Conservation (phyloP, 768 basidiomycete species). For the Hygrophoropsis aurantiaca region DNA sequence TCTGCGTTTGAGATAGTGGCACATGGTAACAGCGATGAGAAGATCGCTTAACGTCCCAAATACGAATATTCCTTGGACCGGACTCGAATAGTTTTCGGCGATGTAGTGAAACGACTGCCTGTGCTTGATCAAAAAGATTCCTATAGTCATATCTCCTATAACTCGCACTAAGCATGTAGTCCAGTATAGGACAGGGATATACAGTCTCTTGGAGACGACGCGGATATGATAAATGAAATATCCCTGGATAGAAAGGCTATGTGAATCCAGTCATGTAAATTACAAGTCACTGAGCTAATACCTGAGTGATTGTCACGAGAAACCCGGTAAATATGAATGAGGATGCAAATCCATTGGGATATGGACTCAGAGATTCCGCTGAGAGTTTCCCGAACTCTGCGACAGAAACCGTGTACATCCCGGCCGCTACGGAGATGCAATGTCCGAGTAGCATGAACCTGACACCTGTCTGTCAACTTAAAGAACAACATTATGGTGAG, state of each 20-base stretch:
- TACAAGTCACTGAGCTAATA: slow-evolving; percentile 3
- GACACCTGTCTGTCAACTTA: no score
- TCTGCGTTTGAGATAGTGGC: slow-evolving; percentile 14
- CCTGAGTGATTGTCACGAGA: slow-evolving; percentile 19
- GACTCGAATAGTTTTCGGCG: slow-evolving; percentile 9
- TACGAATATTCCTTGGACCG: slow-evolving; percentile 15
- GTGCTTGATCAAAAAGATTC: slow-evolving; percentile 2
- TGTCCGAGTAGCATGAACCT: slow-evolving; percentile 20
- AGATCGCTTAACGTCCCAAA: slow-evolving; percentile 17
- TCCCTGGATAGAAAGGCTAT: slow-evolving; percentile 5
- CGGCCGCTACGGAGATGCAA: slow-evolving; percentile 17
- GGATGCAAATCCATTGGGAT: slow-evolving; percentile 10
- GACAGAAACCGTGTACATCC: slow-evolving; percentile 24
- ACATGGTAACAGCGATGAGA: slow-evolving; percentile 14
- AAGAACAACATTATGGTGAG: no score
- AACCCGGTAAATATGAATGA: slow-evolving; percentile 24
- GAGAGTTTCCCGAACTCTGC: slow-evolving; percentile 17
- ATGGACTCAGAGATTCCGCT: slow-evolving; percentile 12
- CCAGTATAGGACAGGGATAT: slow-evolving; percentile 14
- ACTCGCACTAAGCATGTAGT: slow-evolving; percentile 14
- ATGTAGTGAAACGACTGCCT: neutral
- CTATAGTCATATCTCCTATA: slow-evolving; percentile 10
- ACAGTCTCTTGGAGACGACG: slow-evolving; percentile 11
- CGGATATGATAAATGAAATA: slow-evolving; percentile 23
- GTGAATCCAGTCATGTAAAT: neutral